Evolutionary conservation across 495 filamentous ascomycete genomes (phyloP).

Genomic region (Daldinia vernicosa): DNA sequence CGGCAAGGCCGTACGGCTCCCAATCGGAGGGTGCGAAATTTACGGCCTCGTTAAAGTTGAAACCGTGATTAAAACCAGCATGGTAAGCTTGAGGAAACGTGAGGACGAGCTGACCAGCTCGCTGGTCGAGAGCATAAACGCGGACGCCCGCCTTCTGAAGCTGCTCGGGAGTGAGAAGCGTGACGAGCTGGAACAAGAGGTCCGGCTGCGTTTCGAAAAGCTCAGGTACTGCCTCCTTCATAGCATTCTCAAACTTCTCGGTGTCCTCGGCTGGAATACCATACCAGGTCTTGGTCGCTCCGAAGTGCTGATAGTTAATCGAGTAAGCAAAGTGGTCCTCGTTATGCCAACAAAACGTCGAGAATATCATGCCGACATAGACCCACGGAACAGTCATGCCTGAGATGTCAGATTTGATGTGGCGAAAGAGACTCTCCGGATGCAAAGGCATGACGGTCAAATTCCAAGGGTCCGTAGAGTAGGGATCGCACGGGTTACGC

Average conservation of each 20-base stretch:
- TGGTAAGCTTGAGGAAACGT: constrained; percentile 95
- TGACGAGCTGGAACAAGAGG: constrained; percentile 95
- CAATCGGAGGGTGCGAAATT: constrained; percentile 98
- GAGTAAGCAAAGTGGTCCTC: constrained; percentile 99
- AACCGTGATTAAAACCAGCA: constrained; percentile 93
- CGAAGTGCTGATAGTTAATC: constrained; percentile 98
- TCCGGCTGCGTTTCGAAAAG: constrained; percentile 97
- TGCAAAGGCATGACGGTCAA: constrained; percentile 92
- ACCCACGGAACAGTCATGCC: constrained; percentile 99
- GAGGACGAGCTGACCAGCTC: constrained; percentile 94
- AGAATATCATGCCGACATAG: constrained; percentile 99
- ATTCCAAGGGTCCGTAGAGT: constrained; percentile 94
- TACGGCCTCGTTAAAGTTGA: constrained; percentile 99
- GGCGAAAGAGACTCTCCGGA: constrained; percentile 89
- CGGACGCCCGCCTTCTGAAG: constrained; percentile 93
- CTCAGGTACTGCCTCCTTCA: constrained; percentile 94
- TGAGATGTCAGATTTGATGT: constrained; percentile 99
- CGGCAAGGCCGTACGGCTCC: constrained; percentile 90
- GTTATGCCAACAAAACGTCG: constrained; percentile 99
- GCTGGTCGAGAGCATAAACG: constrained; percentile 91
- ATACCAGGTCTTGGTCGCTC: constrained; percentile 99
- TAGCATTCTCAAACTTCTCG: constrained; percentile 92
- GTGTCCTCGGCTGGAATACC: constrained; percentile 95
- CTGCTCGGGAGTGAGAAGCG: constrained; percentile 90
- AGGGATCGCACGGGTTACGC: constrained; percentile 83